Evolutionary conservation across 805 yeast genomes (phyloP).

Genomic region (Ogataea chonburiensis): DNA sequence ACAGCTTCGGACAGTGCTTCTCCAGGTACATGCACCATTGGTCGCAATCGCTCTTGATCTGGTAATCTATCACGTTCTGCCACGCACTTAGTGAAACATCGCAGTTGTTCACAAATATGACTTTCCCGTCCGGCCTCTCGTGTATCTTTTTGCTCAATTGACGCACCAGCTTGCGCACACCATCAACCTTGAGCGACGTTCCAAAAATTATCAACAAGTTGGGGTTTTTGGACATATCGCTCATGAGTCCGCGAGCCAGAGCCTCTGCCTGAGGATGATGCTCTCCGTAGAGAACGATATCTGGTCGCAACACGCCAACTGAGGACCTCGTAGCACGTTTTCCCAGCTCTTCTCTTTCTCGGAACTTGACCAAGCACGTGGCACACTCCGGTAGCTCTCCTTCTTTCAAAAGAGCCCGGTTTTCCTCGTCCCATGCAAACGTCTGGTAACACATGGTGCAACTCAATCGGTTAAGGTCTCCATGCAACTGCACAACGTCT

Average conservation of each 20-base stretch:
- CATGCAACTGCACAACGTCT: slow-evolving; percentile 89
- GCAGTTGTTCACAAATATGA: slow-evolving; percentile 73
- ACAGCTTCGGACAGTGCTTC: slow-evolving; percentile 56
- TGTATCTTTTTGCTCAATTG: slow-evolving; percentile 68
- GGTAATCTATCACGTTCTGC: slow-evolving; percentile 75
- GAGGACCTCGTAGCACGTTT: slow-evolving; percentile 70
- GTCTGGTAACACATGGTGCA: slow-evolving; percentile 69
- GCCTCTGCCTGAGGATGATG: slow-evolving; percentile 84
- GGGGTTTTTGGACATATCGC: slow-evolving; percentile 67
- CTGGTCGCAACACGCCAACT: slow-evolving; percentile 81
- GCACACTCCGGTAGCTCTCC: slow-evolving; percentile 82
- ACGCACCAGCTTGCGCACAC: slow-evolving; percentile 77
- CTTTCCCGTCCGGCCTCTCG: slow-evolving; percentile 71
- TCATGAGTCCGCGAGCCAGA: slow-evolving; percentile 66
- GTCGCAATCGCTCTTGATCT: slow-evolving; percentile 79
- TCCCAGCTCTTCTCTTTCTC: slow-evolving; percentile 61
- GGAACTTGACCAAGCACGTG: slow-evolving; percentile 55
- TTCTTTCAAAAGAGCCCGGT: slow-evolving; percentile 44
- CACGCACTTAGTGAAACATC: slow-evolving; percentile 60
- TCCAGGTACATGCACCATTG: slow-evolving; percentile 63
- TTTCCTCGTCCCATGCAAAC: slow-evolving; percentile 60
- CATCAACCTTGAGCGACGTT: slow-evolving; percentile 87
- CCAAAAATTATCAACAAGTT: slow-evolving; percentile 87
- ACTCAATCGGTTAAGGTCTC: slow-evolving; percentile 71
- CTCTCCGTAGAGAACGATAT: slow-evolving; percentile 90